Base-by-base conservation (phyloP, 164 flowering plant genomes). In the Stephania cephalantha region DNA sequence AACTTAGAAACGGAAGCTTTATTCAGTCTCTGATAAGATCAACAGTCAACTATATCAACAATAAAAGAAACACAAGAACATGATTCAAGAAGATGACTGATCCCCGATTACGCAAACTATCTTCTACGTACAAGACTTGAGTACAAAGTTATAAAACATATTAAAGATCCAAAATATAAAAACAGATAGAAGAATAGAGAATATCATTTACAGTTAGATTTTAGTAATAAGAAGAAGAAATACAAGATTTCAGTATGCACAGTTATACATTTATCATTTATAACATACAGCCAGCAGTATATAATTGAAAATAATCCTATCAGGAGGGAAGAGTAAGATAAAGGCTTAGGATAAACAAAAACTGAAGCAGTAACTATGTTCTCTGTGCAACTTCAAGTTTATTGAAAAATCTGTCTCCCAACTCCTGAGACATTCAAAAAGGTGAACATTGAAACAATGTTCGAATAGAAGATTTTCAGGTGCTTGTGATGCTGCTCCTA, bases 1-100 rank as follows among this genome's bases (percentile, higher is more conserved):
- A 61, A 82, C 77, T 69, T 70, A 53, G 70, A 55, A 7, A 8
- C 70, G 15, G 20, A 18, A 25, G 18, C 17, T 25, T 66, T 74
- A 5, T 66, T 8, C 12, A 35, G 44, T 9, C 3, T 50, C 25
- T 61, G 25, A 61, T n/a, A 61, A 3, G 18, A 7, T 61, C 66
- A 5, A 61, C 7, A 61, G n/a, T 61, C 25, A 5, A 61, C 7
- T 25, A 61, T 61, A 61, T 18, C 22, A 61, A 61, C 66, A 61
- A 20, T n/a, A 20, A 61, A 18, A 18, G 66, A 18, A 9, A 61
- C 20, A 25, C 66, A 18, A 18, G 22, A 61, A 61, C 29, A 61
- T n/a, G 5, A 61, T 61, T 61, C 66, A 61, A 61, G 25, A 25
- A 20, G 25, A 17, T 17, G 25, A 61, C 22, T 20, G 20, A 61